Conservation (phyloP, 805 yeast species). For the Cephaloascus fragrans region DNA sequence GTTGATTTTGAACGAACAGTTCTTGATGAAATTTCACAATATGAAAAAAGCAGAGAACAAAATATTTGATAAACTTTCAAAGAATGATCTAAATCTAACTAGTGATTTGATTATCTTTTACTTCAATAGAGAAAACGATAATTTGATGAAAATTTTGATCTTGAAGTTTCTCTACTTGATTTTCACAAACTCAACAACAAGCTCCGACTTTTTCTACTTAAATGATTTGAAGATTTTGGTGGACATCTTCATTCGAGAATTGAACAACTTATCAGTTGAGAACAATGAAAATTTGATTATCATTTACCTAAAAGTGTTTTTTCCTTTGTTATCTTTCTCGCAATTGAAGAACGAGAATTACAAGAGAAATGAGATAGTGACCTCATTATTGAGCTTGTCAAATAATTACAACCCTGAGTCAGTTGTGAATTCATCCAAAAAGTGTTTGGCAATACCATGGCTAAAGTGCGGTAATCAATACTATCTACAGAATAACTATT, state of each 20-base stretch:
- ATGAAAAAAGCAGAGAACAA: conserved; percentile 22
- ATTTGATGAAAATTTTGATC: conserved; percentile 64
- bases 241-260: conserved; percentile 75
- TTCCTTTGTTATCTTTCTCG: conserved; percentile 60
- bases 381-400: conserved; percentile 40
- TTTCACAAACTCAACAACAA: conserved; percentile 56
- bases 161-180: conserved; percentile 69
- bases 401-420: conserved; percentile 19
- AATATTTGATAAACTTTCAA: conserved; percentile 45
- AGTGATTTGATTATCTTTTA: conserved; percentile 65
- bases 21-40: conserved; percentile 48
- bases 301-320: conserved; percentile 64
- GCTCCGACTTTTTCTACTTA: conserved; percentile 61
- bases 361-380: conserved; percentile 43
- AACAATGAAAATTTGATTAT: conserved; percentile 51
- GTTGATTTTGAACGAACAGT: conserved; percentile 79
- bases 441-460: conserved; percentile 14
- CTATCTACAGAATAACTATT: too few relatives aligned
- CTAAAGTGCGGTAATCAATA: too few relatives aligned
- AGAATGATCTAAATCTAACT: conserved; percentile 39
- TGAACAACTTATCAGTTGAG: conserved; percentile 53
- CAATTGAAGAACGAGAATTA: conserved; percentile 49
- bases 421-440: conserved; percentile 30
- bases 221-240: conserved; percentile 80
- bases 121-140: conserved; percentile 69